A percentile compares a stretch with the other conserved stretches of the same genome.
Conservation (phyloP, 2,329 filamentous ascomycete genomes). For the Onygena corvina region DNA sequence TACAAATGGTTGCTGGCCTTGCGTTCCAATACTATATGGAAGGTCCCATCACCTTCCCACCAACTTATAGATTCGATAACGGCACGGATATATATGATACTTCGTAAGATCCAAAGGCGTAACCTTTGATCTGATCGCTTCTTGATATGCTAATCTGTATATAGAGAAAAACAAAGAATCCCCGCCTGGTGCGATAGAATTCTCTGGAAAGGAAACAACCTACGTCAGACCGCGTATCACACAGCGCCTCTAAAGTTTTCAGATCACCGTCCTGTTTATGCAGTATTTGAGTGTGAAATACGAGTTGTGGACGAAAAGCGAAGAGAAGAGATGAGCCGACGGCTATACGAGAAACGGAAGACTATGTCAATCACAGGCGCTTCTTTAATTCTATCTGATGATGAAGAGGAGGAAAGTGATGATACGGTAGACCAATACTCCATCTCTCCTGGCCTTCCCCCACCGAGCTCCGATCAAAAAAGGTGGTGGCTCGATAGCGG, state of each 20-base stretch:
- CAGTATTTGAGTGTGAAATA: constrained; percentile 72
- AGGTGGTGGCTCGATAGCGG: constrained; percentile 57
- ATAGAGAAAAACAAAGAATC: constrained; percentile 77
- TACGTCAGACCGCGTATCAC: constrained; percentile 73
- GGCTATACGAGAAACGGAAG: constrained; percentile 62
- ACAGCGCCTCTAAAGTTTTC: constrained; percentile 76
- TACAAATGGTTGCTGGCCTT: constrained; percentile 89
- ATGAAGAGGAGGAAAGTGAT: constrained; percentile 21
- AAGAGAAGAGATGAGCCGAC: constrained; percentile 59
- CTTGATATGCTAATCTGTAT: constrained; percentile 22
- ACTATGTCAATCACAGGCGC: constrained; percentile 26
- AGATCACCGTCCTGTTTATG: constrained; percentile 91
- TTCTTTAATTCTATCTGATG: constrained; percentile 18
- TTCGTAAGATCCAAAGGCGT: constrained; percentile 47
- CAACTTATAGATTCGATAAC: constrained; percentile 92
- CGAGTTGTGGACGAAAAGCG: constrained; percentile 63
- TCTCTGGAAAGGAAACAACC: constrained; percentile 68
- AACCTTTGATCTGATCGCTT: not conserved
- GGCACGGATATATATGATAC: constrained; percentile 83
- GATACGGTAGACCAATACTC: constrained; percentile 76
- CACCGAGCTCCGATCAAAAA: constrained; percentile 48
- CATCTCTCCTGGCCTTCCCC: constrained; percentile 62
- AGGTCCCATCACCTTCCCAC: constrained; percentile 72
- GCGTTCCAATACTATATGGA: constrained; percentile 90
- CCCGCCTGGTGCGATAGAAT: constrained; percentile 97